Percentiles rank a stretch among this genome's conserved stretches.
Conservation (phyloP, 768 basidiomycete genomes). For the Botryobasidium botryosum region DNA sequence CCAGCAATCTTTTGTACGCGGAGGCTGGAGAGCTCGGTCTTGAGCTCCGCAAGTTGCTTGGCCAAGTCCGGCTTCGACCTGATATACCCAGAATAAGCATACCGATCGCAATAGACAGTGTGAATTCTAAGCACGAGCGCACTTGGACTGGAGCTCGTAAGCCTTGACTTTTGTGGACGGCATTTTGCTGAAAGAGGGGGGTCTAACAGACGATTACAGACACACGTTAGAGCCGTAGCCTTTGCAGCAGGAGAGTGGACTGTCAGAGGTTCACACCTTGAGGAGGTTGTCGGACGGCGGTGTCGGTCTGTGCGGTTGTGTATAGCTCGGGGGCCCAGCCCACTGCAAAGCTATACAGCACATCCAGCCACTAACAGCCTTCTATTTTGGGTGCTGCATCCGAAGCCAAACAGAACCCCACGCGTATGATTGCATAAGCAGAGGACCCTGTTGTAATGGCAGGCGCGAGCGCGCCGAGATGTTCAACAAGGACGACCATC, state of each 20-base stretch:
- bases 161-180: conserved; percentile 70
- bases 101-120: background rate
- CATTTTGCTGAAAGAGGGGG: conserved; percentile 30
- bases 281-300: too few relatives aligned
- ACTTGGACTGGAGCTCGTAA: conserved; percentile 94
- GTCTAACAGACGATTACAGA: background rate
- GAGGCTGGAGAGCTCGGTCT: conserved; percentile 82
- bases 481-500: too few relatives aligned
- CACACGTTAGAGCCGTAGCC: background rate
- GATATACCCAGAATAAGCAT: background rate
- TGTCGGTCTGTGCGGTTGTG: too few relatives aligned
- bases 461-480: too few relatives aligned
- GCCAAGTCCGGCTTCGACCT: conserved; percentile 95
- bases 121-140: conserved; percentile 20
- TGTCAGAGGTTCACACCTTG: too few relatives aligned
- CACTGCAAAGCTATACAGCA: background rate
- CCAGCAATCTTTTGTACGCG: conserved; percentile 98
- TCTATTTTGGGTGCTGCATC: too few relatives aligned
- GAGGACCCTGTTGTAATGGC: too few relatives aligned
- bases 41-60: conserved; percentile 87
- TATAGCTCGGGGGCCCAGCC: background rate
- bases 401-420: too few relatives aligned
- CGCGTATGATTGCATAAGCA: too few relatives aligned
- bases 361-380: too few relatives aligned
- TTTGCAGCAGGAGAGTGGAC: too few relatives aligned